These are phyloP conservation scores for Elymus sibiricus DNA, from an alignment of 176 grass and related monocot genomes.

Conservation along the genomic window DNA sequence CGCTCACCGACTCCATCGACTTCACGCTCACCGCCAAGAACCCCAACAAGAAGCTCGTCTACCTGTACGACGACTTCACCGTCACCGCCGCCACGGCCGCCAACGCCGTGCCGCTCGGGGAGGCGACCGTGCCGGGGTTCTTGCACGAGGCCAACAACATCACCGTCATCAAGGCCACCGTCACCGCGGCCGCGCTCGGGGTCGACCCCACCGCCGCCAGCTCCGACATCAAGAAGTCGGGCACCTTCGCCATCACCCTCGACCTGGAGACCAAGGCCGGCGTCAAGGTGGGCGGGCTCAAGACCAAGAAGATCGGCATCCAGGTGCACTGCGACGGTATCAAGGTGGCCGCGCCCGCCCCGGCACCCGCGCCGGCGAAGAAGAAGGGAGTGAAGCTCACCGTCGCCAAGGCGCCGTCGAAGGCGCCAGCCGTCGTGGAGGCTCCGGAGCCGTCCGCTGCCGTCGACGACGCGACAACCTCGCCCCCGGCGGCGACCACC, in stretches of 20 bases:
- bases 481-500: constrained; percentile 29
- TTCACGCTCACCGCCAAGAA: constrained; percentile 69
- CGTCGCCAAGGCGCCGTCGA: background rate
- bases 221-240: constrained; percentile 81
- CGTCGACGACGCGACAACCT: constrained; percentile 6
- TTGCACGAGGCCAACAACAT: constrained; percentile 73
- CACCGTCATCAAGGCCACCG: constrained; percentile 61
- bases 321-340: constrained; percentile 74
- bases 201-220: constrained; percentile 62
- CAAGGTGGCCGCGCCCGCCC: constrained; percentile 37
- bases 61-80: constrained; percentile 86
- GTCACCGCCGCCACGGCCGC: constrained; percentile 48
- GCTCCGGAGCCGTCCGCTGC: background rate
- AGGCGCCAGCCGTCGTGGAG: background rate
- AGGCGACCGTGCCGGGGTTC: constrained; percentile 65
- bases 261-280: constrained; percentile 92
- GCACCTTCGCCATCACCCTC: constrained; percentile 52
- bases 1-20: constrained; percentile 62
- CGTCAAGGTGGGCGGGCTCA: constrained; percentile 61
- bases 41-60: constrained; percentile 94
- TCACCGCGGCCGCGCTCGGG: constrained; percentile 44
- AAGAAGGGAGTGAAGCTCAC: constrained; percentile 32
- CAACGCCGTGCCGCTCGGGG: constrained; percentile 68
- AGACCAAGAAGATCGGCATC: constrained; percentile 86
- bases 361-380: constrained; percentile 32